These are phyloP conservation scores for Arachis monticola DNA, from an alignment of 331 rosid species.

Conservation along the genomic window DNA sequence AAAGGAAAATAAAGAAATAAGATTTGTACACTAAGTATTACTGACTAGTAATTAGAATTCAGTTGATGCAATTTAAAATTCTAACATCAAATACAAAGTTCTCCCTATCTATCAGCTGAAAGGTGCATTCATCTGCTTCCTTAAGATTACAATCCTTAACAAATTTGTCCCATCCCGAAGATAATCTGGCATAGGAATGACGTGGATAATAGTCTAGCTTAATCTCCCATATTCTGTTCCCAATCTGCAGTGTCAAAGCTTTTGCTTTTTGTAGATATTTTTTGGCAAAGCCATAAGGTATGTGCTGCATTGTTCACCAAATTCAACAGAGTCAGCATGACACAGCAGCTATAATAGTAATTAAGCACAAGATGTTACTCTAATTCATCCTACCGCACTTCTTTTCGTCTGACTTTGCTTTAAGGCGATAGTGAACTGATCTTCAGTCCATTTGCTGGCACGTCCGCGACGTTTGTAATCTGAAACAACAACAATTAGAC, in stretches of 20 bases:
- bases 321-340: not conserved
- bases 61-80: not conserved
- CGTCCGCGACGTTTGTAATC: not conserved
- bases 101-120: conserved; percentile 8
- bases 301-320: not conserved
- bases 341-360: not conserved
- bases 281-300: not conserved
- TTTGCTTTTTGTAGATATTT: not conserved
- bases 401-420: not conserved
- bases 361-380: not conserved
- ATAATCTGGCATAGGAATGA: not conserved
- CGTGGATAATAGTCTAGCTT: not conserved
- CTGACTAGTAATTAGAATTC: not conserved
- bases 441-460: not conserved
- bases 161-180: conserved; percentile 2
- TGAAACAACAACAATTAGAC: not conserved
- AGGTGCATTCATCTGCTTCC: conserved; percentile 7
- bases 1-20: not conserved
- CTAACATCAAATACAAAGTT: not conserved
- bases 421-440: conserved; percentile 7
- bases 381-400: not conserved
- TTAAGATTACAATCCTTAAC: not conserved
- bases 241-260: not conserved
- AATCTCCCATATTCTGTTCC: conserved; percentile 6
- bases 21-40: not conserved